Conservation (phyloP, 116 monocot genomes). For the Zostera marina region DNA sequence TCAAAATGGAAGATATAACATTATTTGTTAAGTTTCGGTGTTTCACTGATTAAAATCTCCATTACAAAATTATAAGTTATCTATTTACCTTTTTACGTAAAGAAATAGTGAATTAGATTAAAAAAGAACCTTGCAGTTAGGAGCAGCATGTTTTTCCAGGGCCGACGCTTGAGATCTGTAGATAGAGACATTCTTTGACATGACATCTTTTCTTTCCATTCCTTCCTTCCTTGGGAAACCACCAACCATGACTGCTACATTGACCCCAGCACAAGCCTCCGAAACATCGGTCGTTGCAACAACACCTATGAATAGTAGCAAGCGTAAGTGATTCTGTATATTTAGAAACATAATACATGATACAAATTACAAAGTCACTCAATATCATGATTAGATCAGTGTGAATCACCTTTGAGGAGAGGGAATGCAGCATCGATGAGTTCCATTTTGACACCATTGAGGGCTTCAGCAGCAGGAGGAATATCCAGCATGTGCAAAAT, state of each 20-base stretch:
- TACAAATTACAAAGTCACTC: background rate
- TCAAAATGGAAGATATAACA: no score
- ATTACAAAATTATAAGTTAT: no score
- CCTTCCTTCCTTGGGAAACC: slow-evolving; percentile 72
- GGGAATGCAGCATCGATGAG: slow-evolving; percentile 63
- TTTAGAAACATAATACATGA: background rate
- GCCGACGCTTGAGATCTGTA: slow-evolving; percentile 67
- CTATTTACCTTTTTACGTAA: no score
- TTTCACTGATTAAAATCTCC: no score
- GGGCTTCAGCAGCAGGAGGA: slow-evolving; percentile 45
- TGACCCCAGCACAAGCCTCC: slow-evolving; percentile 39
- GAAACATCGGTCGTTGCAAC: slow-evolving; percentile 39
- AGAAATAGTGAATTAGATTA: no score
- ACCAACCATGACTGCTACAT: slow-evolving; percentile 57
- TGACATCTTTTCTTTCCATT: slow-evolving; percentile 69
- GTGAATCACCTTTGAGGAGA: slow-evolving; percentile 37
- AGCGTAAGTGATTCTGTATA: background rate
- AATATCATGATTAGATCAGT: background rate
- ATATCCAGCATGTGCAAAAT: slow-evolving; percentile 74
- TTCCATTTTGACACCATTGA: slow-evolving; percentile 68
- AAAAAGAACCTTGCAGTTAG: slow-evolving; percentile 77
- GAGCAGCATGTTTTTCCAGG: slow-evolving; percentile 46
- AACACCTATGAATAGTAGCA: slow-evolving; percentile 17
- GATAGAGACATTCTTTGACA: slow-evolving; percentile 68
- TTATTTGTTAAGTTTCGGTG: no score